Conservation (phyloP, 139 green algal species). For the Chara braunii region DNA sequence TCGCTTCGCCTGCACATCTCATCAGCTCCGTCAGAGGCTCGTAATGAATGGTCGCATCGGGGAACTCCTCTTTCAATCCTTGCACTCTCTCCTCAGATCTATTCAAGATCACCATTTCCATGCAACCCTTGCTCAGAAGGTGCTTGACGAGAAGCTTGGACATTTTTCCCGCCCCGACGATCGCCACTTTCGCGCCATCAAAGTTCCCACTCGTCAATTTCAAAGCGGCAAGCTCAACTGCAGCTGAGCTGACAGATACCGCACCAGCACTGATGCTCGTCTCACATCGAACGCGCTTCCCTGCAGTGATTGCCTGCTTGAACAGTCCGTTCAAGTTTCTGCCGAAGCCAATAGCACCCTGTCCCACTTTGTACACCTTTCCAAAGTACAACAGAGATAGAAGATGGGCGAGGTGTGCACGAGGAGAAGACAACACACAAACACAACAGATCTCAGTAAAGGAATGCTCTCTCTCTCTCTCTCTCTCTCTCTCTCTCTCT, state of each 20-base stretch:
- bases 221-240: slow-evolving; percentile 90
- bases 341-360: slow-evolving; percentile 82
- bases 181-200: slow-evolving; percentile 68
- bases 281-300: slow-evolving; percentile 92
- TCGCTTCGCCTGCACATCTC: slow-evolving; percentile 58
- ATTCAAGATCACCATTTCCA: slow-evolving; percentile 84
- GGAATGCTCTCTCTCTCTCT: too few species aligned
- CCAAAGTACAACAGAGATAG: background rate
- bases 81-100: slow-evolving; percentile 74
- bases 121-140: slow-evolving; percentile 89
- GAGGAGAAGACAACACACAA: slow-evolving; percentile 2
- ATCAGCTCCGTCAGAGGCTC: slow-evolving; percentile 88
- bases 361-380: slow-evolving; percentile 85
- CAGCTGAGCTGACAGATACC: slow-evolving; percentile 91
- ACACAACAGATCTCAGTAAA: slow-evolving; percentile 26
- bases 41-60: slow-evolving; percentile 88
- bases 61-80: slow-evolving; percentile 86
- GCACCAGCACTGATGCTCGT: slow-evolving; percentile 85
- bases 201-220: slow-evolving; percentile 88
- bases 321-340: slow-evolving; percentile 96
- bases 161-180: slow-evolving; percentile 99
- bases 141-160: slow-evolving; percentile 96
- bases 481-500: background rate
- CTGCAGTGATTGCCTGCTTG: slow-evolving; percentile 93
- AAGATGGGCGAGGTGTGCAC: background rate